Evolutionary conservation across 2,329 filamentous ascomycete species (phyloP).

Genomic region (Leptoxyphium fumago): DNA sequence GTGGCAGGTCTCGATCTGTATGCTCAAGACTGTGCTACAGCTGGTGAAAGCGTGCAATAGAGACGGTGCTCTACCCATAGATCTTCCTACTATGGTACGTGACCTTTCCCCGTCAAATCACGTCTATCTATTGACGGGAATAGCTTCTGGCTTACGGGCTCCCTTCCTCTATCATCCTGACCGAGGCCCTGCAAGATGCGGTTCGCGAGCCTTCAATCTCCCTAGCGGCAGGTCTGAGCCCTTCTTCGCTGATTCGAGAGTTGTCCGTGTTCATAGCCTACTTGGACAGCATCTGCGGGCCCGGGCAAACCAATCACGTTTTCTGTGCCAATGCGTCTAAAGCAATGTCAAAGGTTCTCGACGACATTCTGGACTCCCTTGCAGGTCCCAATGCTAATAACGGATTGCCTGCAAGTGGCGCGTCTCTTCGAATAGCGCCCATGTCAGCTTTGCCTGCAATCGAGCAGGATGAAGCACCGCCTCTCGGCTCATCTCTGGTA

Average conservation of each 20-base stretch:
- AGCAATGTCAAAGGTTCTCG: constrained; percentile 6
- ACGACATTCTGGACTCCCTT: constrained; percentile 8
- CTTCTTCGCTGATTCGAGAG: constrained; percentile 7
- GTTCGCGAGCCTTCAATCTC: constrained; percentile 1
- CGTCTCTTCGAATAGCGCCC: not conserved
- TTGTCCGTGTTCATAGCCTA: constrained; percentile 9
- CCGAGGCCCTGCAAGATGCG: constrained; percentile 2
- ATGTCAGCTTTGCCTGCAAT: not conserved
- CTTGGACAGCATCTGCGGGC: constrained; percentile 9
- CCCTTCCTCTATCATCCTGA: constrained; percentile 6
- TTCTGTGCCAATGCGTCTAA: constrained; percentile 9
- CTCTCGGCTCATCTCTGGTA: not conserved
- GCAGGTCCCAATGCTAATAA: not conserved
- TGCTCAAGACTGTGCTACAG: constrained; percentile 7
- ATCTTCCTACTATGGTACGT: constrained; percentile 9
- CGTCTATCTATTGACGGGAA: not conserved
- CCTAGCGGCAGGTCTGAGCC: constrained; percentile 10
- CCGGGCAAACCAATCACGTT: constrained; percentile 8
- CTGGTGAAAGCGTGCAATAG: constrained; percentile 6
- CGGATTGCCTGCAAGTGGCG: not conserved
- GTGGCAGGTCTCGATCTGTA: constrained; percentile 4
- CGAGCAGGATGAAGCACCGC: not conserved
- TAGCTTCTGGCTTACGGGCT: constrained; percentile 9
- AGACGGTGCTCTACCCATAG: constrained; percentile 4
- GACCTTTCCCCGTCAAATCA: not conserved